Evolutionary conservation across 805 yeast genomes (phyloP).

Genomic region (Nakazawaea laoshanensis): DNA sequence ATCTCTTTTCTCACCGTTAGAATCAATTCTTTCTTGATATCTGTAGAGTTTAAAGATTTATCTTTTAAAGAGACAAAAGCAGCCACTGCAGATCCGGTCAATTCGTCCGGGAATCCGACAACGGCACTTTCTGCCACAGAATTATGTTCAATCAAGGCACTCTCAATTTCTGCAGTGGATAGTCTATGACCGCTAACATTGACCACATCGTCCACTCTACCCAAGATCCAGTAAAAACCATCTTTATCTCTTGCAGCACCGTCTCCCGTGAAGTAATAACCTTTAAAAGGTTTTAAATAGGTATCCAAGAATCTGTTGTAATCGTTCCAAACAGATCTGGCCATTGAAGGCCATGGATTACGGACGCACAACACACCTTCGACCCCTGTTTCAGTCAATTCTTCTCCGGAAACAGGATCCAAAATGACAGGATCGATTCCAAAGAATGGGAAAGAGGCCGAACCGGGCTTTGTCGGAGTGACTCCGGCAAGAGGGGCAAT

Average conservation of each 20-base stretch:
- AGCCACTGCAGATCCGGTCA: constrained; percentile 82
- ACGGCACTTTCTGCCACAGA: constrained; percentile 75
- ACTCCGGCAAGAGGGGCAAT: constrained; percentile 71
- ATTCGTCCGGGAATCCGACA: constrained; percentile 74
- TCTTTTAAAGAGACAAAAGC: constrained; percentile 73
- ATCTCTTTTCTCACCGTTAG: constrained; percentile 70
- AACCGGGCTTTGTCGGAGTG: constrained; percentile 78
- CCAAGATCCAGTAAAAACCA: constrained; percentile 80
- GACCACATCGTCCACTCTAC: constrained; percentile 84
- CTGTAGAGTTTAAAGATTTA: constrained; percentile 38
- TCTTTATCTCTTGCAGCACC: constrained; percentile 84
- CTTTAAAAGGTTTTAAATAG: constrained; percentile 76
- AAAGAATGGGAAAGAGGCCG: constrained; percentile 78
- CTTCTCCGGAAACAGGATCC: constrained; percentile 70
- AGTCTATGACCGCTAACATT: constrained; percentile 82
- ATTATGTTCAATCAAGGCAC: constrained; percentile 66
- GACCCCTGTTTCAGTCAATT: constrained; percentile 56
- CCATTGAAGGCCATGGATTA: constrained; percentile 79
- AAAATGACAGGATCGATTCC: constrained; percentile 69
- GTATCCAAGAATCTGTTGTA: constrained; percentile 71
- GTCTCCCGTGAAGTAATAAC: constrained; percentile 80
- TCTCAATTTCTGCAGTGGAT: constrained; percentile 86
- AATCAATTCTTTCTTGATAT: constrained; percentile 54
- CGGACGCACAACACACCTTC: constrained; percentile 76
- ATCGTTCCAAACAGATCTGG: constrained; percentile 75